Conservation (phyloP, 2,329 filamentous ascomycete species). For the Diaporthe sp. region DNA sequence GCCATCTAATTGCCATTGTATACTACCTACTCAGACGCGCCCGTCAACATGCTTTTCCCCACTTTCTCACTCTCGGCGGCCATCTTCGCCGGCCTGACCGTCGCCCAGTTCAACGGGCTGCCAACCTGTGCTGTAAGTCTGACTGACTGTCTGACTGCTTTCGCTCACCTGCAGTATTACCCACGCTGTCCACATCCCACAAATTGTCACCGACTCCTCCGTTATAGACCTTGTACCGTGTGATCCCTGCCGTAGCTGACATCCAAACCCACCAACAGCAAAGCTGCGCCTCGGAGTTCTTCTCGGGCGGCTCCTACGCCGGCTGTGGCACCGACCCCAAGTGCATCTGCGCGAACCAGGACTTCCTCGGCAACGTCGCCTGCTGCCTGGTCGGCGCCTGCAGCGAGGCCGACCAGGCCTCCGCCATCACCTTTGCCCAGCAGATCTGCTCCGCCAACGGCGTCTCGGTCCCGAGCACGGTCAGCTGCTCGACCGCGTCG, state of each 20-base stretch:
- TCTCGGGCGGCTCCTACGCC: constrained; percentile 48
- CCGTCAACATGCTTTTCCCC: constrained; percentile 58
- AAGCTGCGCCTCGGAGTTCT: constrained; percentile 47
- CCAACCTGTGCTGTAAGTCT: constrained; percentile 68
- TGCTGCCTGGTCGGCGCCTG: constrained; percentile 52
- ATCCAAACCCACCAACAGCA: constrained; percentile 41
- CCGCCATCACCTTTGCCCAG: constrained; percentile 48
- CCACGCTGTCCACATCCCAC: background rate
- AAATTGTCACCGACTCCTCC: background rate
- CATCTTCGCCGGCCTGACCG: constrained; percentile 65
- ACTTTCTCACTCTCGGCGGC: constrained; percentile 57
- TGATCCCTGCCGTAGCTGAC: background rate
- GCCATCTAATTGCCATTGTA: background rate
- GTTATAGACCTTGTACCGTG: background rate
- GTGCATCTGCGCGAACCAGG: constrained; percentile 57
- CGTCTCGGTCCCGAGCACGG: constrained; percentile 50
- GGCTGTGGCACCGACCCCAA: constrained; percentile 50
- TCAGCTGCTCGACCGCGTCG: constrained; percentile 45
- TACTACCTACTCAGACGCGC: background rate
- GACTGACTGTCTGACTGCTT: no score
- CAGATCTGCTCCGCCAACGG: constrained; percentile 49
- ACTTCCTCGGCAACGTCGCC: constrained; percentile 55
- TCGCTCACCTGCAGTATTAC: background rate
- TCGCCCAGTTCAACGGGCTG: constrained; percentile 60
- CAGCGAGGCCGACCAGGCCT: constrained; percentile 45